Base-by-base conservation (phyloP, 495 filamentous ascomycete genomes). In the Schizothecium vesticola region DNA sequence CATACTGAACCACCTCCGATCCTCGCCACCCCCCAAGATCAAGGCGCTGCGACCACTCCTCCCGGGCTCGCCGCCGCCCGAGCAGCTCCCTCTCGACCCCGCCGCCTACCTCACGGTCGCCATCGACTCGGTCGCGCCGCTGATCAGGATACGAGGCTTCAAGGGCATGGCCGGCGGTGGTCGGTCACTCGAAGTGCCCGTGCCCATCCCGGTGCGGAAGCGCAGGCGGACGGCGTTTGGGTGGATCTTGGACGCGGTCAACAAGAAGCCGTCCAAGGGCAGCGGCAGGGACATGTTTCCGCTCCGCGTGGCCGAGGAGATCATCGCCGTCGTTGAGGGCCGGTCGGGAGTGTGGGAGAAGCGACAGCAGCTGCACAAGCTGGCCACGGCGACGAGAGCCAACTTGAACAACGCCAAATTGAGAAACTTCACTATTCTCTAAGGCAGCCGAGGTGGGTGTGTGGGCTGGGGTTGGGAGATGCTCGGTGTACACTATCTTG, bases 51-150 rank as follows among this genome's bases (percentile, higher is more conserved):
- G 86, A 16, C 91, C 90, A 23, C 86, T 98, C 21, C 78, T 97
- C 64, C 88, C 90, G 0, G 88, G 88, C 69, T 79, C 87, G 16
- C 92, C 93, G 2, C 88, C 92, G 0, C 82, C 90, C 24, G 77
- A 84, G 10, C 89, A 94, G 62, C 86, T 96, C 31, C 90, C 92
- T 9, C 83, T 91, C 22, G 86, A 96, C 80, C 89, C 93, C 11
- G 81, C 93, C 31, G 82, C 87, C 58, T 93, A 93, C 80, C 87
- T 97, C 55, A 91, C 88, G 0, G 80, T 94, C 51, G 92, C 94
- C n/a, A 89, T 99, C 75, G 95, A 99, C 84, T 96, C 92, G 12
- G 90, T 98, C n/a, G 92, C 93, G 13, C 95, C 95, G 23, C 83
- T 99, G 24, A 79, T 98, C 73, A 90, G 89, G 29, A 87, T 98